phyloP scores from a whole-genome alignment of 257 asterid genomes.

The Capsicum rhomboideum region DNA sequence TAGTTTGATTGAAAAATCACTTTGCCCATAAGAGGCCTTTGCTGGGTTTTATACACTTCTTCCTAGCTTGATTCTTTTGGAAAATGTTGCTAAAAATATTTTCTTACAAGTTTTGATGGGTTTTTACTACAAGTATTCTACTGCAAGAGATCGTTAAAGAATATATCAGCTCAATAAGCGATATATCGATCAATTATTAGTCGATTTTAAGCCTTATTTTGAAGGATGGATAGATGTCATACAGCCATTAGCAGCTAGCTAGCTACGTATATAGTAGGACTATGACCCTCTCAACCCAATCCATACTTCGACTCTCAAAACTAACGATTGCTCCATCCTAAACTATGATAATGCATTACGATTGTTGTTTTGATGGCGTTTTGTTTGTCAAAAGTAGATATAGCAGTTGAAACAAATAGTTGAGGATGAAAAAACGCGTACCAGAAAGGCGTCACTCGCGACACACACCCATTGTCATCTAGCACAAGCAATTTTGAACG shows the following conservation, averaged over 20 bases:
- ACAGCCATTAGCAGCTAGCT: not conserved
- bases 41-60: no score
- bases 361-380: not conserved
- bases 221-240: not conserved
- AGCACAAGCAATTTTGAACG: constrained; percentile 22
- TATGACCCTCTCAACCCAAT: not conserved
- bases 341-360: not conserved
- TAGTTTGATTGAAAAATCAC: not conserved
- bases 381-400: not conserved
- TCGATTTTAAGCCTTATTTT: not conserved
- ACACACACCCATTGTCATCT: constrained; percentile 21
- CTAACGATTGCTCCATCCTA: not conserved
- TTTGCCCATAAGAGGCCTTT: not conserved
- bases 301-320: not conserved
- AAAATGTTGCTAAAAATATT: not conserved
- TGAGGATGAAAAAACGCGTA: constrained; percentile 36
- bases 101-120: no score
- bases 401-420: not conserved
- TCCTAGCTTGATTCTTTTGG: not conserved
- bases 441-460: constrained; percentile 40
- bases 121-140: no score
- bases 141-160: no score
- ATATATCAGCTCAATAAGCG: no score
- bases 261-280: not conserved
- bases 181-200: no score